Evolutionary conservation across 495 filamentous ascomycete genomes (phyloP), one percentile per base, ranked within the genome.

Genomic region (Lasiosphaeria miniovina): DNA sequence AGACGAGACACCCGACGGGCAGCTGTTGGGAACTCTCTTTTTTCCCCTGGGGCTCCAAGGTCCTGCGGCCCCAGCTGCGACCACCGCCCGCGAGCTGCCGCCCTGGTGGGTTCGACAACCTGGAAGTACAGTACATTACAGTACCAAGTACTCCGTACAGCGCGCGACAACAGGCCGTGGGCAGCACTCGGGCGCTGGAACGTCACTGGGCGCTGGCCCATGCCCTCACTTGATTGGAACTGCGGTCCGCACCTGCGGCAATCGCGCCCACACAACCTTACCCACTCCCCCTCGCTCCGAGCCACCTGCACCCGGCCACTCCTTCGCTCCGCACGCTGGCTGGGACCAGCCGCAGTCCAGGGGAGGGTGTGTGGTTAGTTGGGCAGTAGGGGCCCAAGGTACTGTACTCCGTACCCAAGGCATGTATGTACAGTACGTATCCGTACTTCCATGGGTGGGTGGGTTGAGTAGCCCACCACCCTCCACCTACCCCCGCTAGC

Each of bases 61-160:
- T 55, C 55, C 65, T 70, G 68, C 68, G 68, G 61, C 68, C 68
- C 52, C 63, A 68, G 41, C 65, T 70, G 68, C 68, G 68, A 48
- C 55, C 68, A 24, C 12, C 24, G 55, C 38, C 52, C 51, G 24
- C 24, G 24, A 49, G 50, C 46, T 56, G 55, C 63, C 46, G 63
- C 52, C 38, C 34, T 58, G 15, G 57, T 52, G 59, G 64, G 57
- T 58, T 61, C 46, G 15, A 50, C 38, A 38, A 43, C n/a, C 48
- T 45, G 9, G 41, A 45, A 45, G 11, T 31, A 9, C 38, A 41
- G 38, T 14, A 9, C 38, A 46, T 8, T 10, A 14, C 24, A 11
- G 24, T 15, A 34, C 12, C 34, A 11, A 31, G 14, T 49, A 31
- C 48, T 31, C 24, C 34, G 24, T 17, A 31, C 24, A 15, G 49